phyloP scores from a whole-genome alignment of 768 basidiomycete species.

The Pleurotus platypus region DNA sequence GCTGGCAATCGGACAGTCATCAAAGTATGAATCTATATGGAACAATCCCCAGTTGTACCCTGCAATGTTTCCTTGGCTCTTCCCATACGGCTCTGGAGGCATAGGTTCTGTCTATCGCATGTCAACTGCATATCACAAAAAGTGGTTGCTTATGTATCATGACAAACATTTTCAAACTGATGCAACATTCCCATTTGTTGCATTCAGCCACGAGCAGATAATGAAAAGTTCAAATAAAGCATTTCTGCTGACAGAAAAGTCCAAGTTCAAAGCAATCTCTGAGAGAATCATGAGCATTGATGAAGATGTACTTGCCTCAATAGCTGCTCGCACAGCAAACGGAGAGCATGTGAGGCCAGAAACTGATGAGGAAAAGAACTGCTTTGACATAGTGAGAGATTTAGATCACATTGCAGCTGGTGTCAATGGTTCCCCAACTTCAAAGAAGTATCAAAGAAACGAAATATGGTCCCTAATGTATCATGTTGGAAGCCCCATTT shows the following conservation, averaged over 20 bases:
- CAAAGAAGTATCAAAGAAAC: constrained; percentile 15
- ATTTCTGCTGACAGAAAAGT: constrained; percentile 13
- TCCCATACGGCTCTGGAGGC: constrained; percentile 35
- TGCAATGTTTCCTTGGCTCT: constrained; percentile 37
- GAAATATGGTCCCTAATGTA: constrained; percentile 1
- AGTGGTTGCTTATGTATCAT: constrained; percentile 30
- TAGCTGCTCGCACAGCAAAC: constrained; percentile 7
- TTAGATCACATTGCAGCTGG: constrained; percentile 15
- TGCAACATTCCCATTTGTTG: constrained; percentile 30
- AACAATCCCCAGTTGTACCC: constrained; percentile 31
- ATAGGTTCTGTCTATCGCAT: constrained; percentile 20
- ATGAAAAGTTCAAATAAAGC: constrained; percentile 15
- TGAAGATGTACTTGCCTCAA: constrained; percentile 9
- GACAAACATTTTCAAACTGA: constrained; percentile 38
- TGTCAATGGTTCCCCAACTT: constrained; percentile 19
- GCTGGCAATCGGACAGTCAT: constrained; percentile 24
- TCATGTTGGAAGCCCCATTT: background rate
- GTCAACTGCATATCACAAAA: constrained; percentile 20
- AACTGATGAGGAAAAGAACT: constrained; percentile 15
- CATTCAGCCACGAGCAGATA: constrained; percentile 36
- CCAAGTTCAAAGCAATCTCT: constrained; percentile 15
- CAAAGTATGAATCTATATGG: constrained; percentile 24
- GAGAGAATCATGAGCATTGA: constrained; percentile 13
- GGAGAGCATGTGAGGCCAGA: constrained; percentile 12
- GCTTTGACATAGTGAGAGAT: constrained; percentile 18